Percentiles rank a stretch among this genome's conserved stretches.
Conservation (phyloP, 2,329 filamentous ascomycete genomes). For the Pestalotiopsis sp. region DNA sequence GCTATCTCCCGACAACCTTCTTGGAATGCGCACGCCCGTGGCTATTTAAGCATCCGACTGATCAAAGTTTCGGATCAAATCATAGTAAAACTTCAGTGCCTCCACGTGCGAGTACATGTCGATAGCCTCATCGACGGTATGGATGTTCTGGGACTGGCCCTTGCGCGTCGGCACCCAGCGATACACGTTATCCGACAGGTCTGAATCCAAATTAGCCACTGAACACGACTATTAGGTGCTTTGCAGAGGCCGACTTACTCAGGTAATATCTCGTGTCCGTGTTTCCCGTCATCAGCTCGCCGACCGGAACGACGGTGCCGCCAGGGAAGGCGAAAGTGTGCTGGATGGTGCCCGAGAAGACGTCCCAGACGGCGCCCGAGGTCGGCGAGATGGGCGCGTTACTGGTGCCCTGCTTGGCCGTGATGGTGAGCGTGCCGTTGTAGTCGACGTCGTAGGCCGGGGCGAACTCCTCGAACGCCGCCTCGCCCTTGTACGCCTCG, state of each 20-base stretch:
- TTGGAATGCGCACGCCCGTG: too few species aligned
- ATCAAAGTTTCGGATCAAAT: conserved; percentile 40
- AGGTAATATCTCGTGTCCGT: conserved; percentile 39
- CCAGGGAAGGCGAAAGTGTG: conserved; percentile 37
- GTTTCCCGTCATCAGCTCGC: conserved; percentile 39
- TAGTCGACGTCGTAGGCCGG: conserved; percentile 41
- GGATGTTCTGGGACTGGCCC: conserved; percentile 31
- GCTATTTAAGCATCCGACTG: conserved; percentile 21
- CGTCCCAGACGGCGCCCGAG: conserved; percentile 31
- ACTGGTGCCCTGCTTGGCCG: conserved; percentile 32
- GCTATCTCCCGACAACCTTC: too few species aligned
- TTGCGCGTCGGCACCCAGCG: conserved; percentile 39
- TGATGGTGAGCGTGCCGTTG: conserved; percentile 41
- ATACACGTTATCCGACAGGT: conserved; percentile 39
- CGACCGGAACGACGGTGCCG: conserved; percentile 37
- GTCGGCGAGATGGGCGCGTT: conserved; percentile 40
- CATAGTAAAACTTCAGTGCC: conserved; percentile 39
- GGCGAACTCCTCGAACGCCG: conserved; percentile 29
- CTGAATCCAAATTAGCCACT: conserved; percentile 20
- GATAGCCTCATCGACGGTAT: conserved; percentile 41
- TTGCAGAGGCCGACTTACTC: conserved; percentile 26
- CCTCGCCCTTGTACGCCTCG: conserved; percentile 47
- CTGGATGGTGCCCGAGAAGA: conserved; percentile 35
- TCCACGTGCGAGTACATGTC: conserved; percentile 42
- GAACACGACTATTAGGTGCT: background rate